Evolutionary conservation across 306 rosid species (phyloP).

Genomic region (Casuarina equisetifolia): DNA sequence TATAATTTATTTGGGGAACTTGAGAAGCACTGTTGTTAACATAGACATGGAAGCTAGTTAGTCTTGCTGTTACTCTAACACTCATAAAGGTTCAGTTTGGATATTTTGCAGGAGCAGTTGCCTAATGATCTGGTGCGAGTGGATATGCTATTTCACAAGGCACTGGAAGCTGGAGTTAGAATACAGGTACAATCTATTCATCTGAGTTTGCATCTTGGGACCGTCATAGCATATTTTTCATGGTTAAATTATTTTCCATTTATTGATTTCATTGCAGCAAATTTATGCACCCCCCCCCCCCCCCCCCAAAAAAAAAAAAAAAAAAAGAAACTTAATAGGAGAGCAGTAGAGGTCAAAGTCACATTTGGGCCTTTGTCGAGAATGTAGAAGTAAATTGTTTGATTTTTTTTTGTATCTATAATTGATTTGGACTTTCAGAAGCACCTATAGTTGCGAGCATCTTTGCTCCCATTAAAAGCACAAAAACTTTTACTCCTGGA

Average conservation of each 20-base stretch:
- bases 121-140: conserved; percentile 81
- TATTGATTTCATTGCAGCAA: not conserved
- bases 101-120: conserved; percentile 71
- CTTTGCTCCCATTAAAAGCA: not conserved
- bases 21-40: not conserved
- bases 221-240: not conserved
- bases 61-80: conserved; percentile 10
- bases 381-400: not conserved
- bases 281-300: not conserved
- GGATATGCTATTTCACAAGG: conserved; percentile 69
- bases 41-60: conserved; percentile 8
- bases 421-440: conserved; percentile 1
- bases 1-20: not conserved
- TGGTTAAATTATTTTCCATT: not conserved
- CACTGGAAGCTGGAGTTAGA: conserved; percentile 70
- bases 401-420: not conserved
- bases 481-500: not conserved
- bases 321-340: not conserved
- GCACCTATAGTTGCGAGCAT: not conserved
- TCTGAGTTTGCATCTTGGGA: conserved; percentile 17
- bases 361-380: not conserved
- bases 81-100: conserved; percentile 24
- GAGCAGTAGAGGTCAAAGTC: not conserved
- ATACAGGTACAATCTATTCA: conserved; percentile 62
- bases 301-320: too few species aligned